Conservation (phyloP, 139 green algal genomes). For the Haematococcus sp. region DNA sequence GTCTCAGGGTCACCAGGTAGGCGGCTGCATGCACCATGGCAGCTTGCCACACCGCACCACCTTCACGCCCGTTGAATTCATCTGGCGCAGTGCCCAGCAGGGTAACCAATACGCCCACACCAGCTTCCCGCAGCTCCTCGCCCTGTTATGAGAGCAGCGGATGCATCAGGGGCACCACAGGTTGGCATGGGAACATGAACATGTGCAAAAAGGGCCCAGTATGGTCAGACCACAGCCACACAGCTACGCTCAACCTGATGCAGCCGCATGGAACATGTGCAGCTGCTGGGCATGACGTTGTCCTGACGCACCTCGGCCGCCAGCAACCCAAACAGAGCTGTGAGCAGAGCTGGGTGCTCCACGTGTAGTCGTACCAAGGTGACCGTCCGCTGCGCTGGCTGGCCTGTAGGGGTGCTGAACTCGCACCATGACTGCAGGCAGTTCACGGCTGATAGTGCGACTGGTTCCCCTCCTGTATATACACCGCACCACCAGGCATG, state of each 20-base stretch:
- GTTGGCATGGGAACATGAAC: too few species aligned
- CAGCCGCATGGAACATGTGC: too few species aligned
- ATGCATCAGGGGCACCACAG: too few species aligned
- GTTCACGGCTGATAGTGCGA: background rate
- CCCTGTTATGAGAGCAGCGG: background rate
- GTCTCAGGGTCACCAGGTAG: background rate
- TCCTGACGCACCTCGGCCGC: background rate
- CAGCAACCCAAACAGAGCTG: background rate
- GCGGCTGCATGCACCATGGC: background rate
- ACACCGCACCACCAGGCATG: too few species aligned
- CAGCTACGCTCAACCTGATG: too few species aligned
- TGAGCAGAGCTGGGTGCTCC: background rate
- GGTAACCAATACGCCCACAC: background rate
- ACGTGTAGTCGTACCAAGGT: background rate
- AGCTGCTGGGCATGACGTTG: too few species aligned
- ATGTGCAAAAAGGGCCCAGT: background rate
- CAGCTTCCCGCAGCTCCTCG: background rate
- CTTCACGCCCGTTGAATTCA: background rate
- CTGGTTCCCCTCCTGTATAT: background rate
- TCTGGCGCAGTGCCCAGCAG: background rate
- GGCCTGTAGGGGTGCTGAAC: background rate
- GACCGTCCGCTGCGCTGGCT: background rate
- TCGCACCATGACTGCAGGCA: conserved; percentile 7
- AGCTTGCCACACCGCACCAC: too few species aligned
- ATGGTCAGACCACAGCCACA: too few species aligned